phyloP scores from a whole-genome alignment of 2,329 filamentous ascomycete species.

The Colletotrichum costaricense region DNA sequence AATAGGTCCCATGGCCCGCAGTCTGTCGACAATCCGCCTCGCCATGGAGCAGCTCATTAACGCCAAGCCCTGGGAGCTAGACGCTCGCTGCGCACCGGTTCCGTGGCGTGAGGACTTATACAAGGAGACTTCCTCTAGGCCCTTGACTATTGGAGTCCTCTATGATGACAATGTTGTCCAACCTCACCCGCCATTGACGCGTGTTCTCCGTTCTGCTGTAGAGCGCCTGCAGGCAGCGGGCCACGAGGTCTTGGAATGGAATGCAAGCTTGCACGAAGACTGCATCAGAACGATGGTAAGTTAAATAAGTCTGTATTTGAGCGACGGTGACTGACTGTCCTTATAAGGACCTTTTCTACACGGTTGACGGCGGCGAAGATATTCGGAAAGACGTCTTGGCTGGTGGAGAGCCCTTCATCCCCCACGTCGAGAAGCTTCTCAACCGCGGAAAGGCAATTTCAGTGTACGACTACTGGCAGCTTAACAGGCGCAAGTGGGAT shows the following conservation, averaged over 20 bases:
- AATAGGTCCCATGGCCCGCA: constrained; percentile 68
- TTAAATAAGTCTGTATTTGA: too few species aligned
- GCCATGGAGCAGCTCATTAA: constrained; percentile 60
- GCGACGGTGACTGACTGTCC: background rate
- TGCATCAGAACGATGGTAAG: constrained; percentile 66
- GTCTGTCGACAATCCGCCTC: constrained; percentile 53
- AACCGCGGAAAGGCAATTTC: constrained; percentile 65
- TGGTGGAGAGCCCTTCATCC: constrained; percentile 69
- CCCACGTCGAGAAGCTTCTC: constrained; percentile 67
- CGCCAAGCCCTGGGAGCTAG: constrained; percentile 62
- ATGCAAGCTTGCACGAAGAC: constrained; percentile 61
- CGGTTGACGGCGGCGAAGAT: constrained; percentile 72
- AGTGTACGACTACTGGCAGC: constrained; percentile 75
- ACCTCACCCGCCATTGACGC: constrained; percentile 63
- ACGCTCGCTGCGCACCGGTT: constrained; percentile 64
- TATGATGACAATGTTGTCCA: constrained; percentile 65
- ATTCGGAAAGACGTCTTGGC: constrained; percentile 63
- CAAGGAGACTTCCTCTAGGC: constrained; percentile 50
- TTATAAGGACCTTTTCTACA: constrained; percentile 68
- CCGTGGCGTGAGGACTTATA: constrained; percentile 63
- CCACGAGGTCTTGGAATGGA: constrained; percentile 67
- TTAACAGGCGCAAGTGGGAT: constrained; percentile 69
- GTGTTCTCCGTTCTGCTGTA: constrained; percentile 54
- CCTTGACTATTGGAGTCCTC: constrained; percentile 62
- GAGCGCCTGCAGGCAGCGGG: constrained; percentile 55